Base-by-base conservation (phyloP, 495 filamentous ascomycete species). In the Thozetella sp. region DNA sequence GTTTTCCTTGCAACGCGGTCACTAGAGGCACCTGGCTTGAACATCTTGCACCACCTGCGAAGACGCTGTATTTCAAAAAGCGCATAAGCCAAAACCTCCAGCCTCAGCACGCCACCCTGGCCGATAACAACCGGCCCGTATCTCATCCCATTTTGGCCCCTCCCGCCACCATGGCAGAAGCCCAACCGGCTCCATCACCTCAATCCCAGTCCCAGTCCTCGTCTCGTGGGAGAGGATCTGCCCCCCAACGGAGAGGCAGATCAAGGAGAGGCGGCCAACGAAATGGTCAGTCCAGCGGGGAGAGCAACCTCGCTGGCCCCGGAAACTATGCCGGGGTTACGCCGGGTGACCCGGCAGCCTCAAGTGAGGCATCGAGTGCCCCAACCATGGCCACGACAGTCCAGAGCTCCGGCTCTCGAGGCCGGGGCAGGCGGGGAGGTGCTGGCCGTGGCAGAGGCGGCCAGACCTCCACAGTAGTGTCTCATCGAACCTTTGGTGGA, bases 1-100 rank as follows among this genome's bases (percentile, higher is more conserved):
- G 13, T 43, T 54, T n/a, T 25, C 17, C 51, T 20, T 3, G 17
- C 19, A 20, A 15, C 19, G 22, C 30, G 48, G 10, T n/a, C n/a
- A n/a, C n/a, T n/a, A n/a, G n/a, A n/a, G n/a, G n/a, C n/a, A n/a
- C n/a, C 25, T 10, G 3, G 10, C 48, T 30, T 25, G 50, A 15
- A 50, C 12, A 22, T 46, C 53, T 61, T 48, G 46, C 54, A 43
- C 2, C 22, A 56, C 67, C 30, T 20, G 43, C 24, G 63, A 83
- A 83, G 80, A 68, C 79, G 79, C 80, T 80, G 71, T 83, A 82
- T 83, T 83, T 82, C 63, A 72, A 73, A 75, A 80, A 80, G 80
- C 78, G 80, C 80, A 79, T 40, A 26, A 53, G 12, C 26, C 37
- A 17, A 20, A 26, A 20, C 25, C 11, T 25, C 19, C n/a, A 17